Base-by-base conservation (phyloP, 176 grass and related monocot genomes). In the Urochloa ruziziensis region DNA sequence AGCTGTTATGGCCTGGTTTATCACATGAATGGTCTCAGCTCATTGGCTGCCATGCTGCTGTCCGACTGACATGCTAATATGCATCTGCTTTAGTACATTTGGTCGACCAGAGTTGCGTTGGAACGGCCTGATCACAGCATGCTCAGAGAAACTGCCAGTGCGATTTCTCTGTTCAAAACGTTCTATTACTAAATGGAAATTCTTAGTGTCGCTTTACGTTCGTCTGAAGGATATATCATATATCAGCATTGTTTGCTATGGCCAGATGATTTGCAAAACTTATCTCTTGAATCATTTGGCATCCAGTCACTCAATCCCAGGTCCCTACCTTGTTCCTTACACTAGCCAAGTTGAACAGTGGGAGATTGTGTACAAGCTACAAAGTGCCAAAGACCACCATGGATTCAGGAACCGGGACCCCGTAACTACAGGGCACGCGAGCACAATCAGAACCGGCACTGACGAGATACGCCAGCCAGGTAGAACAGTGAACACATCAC, bases 381-480 rank as follows among this genome's bases (percentile, higher is more conserved):
- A 59, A 37, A 67, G 64, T 48, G 70, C 24, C 85, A 76, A 87
- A 24, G 27, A 21, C 8, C 28, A 76, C 70, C 85, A 47, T 29
- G 46, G 70, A 76, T 82, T 34, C 83, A 90, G 73, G 79, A 35
- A 24, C 37, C 14, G 35, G 63, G 56, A 64, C 62, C 76, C 77
- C 43, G 28, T 77, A 58, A 19, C 11, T 51, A 46, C 42, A 64
- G 6, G 51, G 70, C 77, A 85, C n/a, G 10, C 25, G 73, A 64
- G 63, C 76, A 54, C 33, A 19, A 24, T 24, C 40, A 53, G 17
- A 56, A n/a, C n/a, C n/a, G n/a, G n/a, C n/a, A n/a, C n/a, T n/a
- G n/a, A n/a, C n/a, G n/a, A 44, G 48, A 80, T 59, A 80, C 46
- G 48, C 37, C 75, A 75, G 87, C 18, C 87, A 62, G 59, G 46